Evolutionary conservation across 75 land plant species (phyloP), one percentile per base, ranked within the genome.

Genomic region (Adiantum capillusveneris): DNA sequence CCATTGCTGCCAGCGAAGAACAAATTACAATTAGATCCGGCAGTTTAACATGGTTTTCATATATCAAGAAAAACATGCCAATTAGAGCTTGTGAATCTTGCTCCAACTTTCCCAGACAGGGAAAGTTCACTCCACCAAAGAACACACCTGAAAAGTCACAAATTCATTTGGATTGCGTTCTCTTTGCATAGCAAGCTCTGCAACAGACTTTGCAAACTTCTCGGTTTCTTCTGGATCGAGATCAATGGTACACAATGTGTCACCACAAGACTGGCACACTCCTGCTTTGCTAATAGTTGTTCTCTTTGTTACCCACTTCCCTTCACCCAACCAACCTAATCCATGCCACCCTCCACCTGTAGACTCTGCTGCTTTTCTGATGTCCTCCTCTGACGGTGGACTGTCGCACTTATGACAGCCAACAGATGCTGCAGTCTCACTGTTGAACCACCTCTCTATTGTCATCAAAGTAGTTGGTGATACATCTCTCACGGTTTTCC

Each of bases 311-410:
- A 51, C 65, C 99, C 99, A 95, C 37, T 67, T 31, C 6, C 99
- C 99, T 34, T 58, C 58, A 16, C 86, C 88, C 39, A 82, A 52
- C 99, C 99, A 95, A 14, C 99, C 99, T 60, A 63, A 26, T 16
- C 99, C 99, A 67, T 95, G 99, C 96, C 97, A 87, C 12, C 99
- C 97, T 42, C 99, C 97, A 2, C 99, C 99, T 60, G 77, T 67
- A 25, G 55, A 64, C 24, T 70, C 60, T 31, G 69, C 41, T 21
- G 79, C 86, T 25, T 66, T 68, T 64, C 59, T 64, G 41, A 87
- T 54, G 42, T 39, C 43, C 44, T 58, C 78, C 7, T 19, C 37
- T 3, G 28, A 37, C 6, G 70, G 59, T 27, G 22, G 19, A 0
- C 44, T 62, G 65, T 61, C 48, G 9, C 9, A 60, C 20, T 64